Evolutionary conservation across 1,284 basidiomycete genomes (phyloP), one percentile per base, ranked within the genome.

Genomic region (Sporisorium graminicola): DNA sequence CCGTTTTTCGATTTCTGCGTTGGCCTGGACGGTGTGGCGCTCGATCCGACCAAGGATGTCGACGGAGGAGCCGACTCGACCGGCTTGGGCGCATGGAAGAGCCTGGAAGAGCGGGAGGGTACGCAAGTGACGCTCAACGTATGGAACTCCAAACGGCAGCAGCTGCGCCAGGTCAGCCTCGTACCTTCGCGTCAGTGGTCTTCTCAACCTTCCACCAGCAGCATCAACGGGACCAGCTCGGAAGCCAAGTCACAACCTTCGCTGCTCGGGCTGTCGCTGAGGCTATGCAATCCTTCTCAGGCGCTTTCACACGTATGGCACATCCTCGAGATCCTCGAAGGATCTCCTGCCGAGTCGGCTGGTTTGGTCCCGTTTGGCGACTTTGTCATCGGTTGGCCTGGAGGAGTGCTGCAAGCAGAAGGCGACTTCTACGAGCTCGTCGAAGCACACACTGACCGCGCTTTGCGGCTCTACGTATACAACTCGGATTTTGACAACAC

Each of bases 1-100:
- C 93, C 95, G 0, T 97, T 95, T 87, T 99, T 99, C 84, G 96
- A 98, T 87, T 98, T 97, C 86, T 90, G 98, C 35, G 91, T 98
- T 44, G 96, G 95, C 18, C 92, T 95, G 65, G 91, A 94, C 83
- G 82, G 82, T 5, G 72, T 69, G 16, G 77, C 82, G 13, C 71
- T 84, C 13, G 74, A 79, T 40, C 77, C 79, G n/a, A 58, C 77
- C 18, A 72, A 58, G 31, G 73, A 78, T 49, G 65, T 79, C 9
- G 78, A 77, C 40, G 70, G 71, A n/a, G 61, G 63, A 12, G 52
- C 62, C 37, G 61, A 77, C 10, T 55, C 59, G 1, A 62, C 79
- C 9, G 81, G 77, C 2, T 33, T 80, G 27, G 79, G 78, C 2
- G 81, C 77, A 8, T 85, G 82, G 81, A 76, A 64, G 56, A 71